Conservation (phyloP, 805 yeast species). For the Ogataea philodendri region DNA sequence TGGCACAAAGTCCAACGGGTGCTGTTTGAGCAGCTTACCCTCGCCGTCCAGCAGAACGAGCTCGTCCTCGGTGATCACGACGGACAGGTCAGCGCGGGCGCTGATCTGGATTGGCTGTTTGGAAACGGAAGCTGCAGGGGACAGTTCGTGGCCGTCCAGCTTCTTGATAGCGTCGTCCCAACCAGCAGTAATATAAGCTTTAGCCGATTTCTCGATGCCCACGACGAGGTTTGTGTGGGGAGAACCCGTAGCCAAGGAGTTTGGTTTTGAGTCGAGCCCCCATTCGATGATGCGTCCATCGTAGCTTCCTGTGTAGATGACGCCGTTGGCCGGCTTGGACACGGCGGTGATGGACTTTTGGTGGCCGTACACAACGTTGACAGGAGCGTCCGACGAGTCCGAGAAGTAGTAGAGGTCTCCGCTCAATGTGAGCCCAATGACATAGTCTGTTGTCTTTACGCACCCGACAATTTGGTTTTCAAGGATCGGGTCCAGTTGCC, state of each 20-base stretch:
- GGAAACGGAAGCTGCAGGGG: conserved; percentile 35
- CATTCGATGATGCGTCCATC: conserved; percentile 76
- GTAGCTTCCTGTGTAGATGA: conserved; percentile 62
- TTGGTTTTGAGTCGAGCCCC: conserved; percentile 41
- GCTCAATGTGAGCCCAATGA: conserved; percentile 64
- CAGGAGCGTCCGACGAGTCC: conserved; percentile 38
- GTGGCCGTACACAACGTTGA: conserved; percentile 62
- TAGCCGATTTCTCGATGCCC: conserved; percentile 38
- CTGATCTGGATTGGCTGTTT: conserved; percentile 51
- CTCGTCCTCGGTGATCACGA: conserved; percentile 46
- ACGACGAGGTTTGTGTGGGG: conserved; percentile 68
- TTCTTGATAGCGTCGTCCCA: conserved; percentile 83
- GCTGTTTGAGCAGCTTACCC: conserved; percentile 32
- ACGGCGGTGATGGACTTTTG: conserved; percentile 76
- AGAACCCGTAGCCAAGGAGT: conserved; percentile 36
- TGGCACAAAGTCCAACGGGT: conserved; percentile 38
- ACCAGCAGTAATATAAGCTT: conserved; percentile 44
- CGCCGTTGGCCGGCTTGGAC: conserved; percentile 27
- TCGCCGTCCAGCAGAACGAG: conserved; percentile 33
- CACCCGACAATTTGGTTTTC: conserved; percentile 80
- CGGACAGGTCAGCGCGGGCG: conserved; percentile 36
- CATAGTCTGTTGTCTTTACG: conserved; percentile 53
- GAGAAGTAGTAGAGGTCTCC: conserved; percentile 70
- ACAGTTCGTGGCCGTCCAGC: conserved; percentile 27
- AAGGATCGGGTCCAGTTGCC: conserved; percentile 48